Conservation (phyloP, 1,139 yeast species). For the Candida pseudoviswanathii region DNA sequence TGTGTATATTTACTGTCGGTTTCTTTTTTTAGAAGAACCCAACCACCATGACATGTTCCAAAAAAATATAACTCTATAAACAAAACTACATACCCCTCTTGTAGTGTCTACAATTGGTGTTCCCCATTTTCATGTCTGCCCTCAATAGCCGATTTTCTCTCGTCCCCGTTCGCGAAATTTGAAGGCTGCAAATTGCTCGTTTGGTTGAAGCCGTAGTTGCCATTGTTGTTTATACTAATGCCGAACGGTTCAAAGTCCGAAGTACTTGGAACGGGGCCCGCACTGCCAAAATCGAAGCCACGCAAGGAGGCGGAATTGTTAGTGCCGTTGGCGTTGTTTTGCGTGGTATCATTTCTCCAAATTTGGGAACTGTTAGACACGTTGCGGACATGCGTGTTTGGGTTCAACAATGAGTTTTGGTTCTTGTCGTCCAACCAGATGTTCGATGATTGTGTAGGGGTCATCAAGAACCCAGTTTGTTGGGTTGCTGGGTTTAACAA, state of each 20-base stretch:
- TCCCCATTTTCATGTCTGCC: conserved; percentile 1
- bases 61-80: neutral
- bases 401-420: conserved; percentile 1
- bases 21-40: neutral
- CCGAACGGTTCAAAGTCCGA: conserved; percentile 20
- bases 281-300: conserved; percentile 18
- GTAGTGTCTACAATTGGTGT: neutral
- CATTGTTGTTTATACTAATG: conserved; percentile 10
- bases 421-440: conserved; percentile 17
- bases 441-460: conserved; percentile 16
- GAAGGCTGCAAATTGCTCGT: neutral
- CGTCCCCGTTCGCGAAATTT: neutral
- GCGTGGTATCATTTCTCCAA: conserved; percentile 30
- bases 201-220: neutral
- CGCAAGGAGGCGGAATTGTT: conserved; percentile 15
- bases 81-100: neutral
- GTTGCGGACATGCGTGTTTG: conserved; percentile 22
- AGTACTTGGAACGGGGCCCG: conserved; percentile 3
- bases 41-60: neutral
- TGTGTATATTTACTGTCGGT: neutral
- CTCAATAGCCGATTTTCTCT: conserved; percentile 4
- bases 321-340: conserved; percentile 5
- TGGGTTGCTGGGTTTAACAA: conserved; percentile 3
- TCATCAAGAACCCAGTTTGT: conserved; percentile 14
- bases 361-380: conserved; percentile 31